Evolutionary conservation across 2,329 filamentous ascomycete genomes (phyloP).

Genomic region (Ophiostoma piceae): DNA sequence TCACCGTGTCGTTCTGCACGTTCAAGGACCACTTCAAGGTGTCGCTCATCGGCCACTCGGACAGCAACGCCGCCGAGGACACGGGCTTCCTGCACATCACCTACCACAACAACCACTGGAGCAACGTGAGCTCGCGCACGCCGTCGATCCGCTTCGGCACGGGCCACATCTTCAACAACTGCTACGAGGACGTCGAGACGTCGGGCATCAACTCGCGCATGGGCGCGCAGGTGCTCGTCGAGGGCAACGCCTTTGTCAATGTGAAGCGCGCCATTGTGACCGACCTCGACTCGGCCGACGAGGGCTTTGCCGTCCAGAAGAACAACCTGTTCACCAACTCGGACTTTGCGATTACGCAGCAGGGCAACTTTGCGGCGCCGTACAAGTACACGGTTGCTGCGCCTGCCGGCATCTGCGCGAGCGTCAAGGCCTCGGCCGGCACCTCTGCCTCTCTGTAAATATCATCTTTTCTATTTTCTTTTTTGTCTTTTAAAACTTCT

Average conservation of each 20-base stretch:
- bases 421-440: conserved; percentile 2
- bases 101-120: conserved; percentile 11
- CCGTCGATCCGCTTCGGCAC: conserved; percentile 4
- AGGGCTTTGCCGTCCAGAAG: conserved; percentile 5
- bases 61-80: not conserved
- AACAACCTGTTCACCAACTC: conserved; percentile 7
- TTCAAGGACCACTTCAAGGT: conserved; percentile 9
- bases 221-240: conserved; percentile 3
- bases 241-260: conserved; percentile 4
- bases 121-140: conserved; percentile 8
- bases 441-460: conserved; percentile 1
- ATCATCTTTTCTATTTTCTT: not conserved
- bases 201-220: conserved; percentile 11
- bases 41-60: conserved; percentile 10
- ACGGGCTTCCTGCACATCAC: conserved; percentile 4
- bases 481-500: not conserved
- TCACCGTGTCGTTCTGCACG: conserved; percentile 1
- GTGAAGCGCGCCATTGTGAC: not conserved
- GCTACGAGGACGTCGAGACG: not conserved
- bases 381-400: not conserved
- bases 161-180: conserved; percentile 9
- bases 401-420: not conserved
- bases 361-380: not conserved
- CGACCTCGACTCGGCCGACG: not conserved
- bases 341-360: not conserved